A percentile compares a stretch with the other conserved stretches of the same genome.
Evolutionary conservation across 1,139 yeast species (phyloP).

Genomic region (Entelexis paramagnoliae): DNA sequence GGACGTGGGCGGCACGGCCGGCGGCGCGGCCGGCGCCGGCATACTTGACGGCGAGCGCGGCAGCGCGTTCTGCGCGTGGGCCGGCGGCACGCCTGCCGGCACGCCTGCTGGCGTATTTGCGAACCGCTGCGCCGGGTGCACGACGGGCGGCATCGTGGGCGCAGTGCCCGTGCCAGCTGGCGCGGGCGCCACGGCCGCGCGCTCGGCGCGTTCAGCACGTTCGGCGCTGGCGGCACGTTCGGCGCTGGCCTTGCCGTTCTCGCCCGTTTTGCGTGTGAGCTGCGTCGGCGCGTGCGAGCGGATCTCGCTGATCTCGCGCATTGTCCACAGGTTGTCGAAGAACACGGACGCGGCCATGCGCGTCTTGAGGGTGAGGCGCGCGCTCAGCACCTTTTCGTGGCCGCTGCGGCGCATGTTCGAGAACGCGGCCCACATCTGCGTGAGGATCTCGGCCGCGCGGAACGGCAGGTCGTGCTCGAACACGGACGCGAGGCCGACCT

Average conservation of each 20-base stretch:
- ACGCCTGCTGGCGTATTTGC: too few relatives aligned
- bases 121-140: background rate
- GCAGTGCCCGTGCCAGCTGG: too few relatives aligned
- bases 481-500: constrained; percentile 71
- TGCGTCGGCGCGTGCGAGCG: constrained; percentile 31
- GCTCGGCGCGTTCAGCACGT: too few relatives aligned
- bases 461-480: constrained; percentile 87
- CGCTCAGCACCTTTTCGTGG: constrained; percentile 31
- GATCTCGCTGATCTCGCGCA: constrained; percentile 78
- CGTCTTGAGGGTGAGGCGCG: constrained; percentile 49
- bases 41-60: background rate
- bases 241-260: constrained; percentile 1
- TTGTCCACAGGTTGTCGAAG: constrained; percentile 75
- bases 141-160: too few relatives aligned
- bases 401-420: constrained; percentile 35
- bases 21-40: background rate
- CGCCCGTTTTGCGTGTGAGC: constrained; percentile 22
- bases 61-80: background rate
- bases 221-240: too few relatives aligned
- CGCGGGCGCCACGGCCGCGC: background rate
- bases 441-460: constrained; percentile 86
- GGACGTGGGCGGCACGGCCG: constrained; percentile 5
- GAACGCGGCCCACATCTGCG: constrained; percentile 85
- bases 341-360: constrained; percentile 89
- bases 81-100: background rate